These are phyloP conservation scores for Pittosporum tobira DNA, from an alignment of 129 eudicot species.

Conservation along the genomic window DNA sequence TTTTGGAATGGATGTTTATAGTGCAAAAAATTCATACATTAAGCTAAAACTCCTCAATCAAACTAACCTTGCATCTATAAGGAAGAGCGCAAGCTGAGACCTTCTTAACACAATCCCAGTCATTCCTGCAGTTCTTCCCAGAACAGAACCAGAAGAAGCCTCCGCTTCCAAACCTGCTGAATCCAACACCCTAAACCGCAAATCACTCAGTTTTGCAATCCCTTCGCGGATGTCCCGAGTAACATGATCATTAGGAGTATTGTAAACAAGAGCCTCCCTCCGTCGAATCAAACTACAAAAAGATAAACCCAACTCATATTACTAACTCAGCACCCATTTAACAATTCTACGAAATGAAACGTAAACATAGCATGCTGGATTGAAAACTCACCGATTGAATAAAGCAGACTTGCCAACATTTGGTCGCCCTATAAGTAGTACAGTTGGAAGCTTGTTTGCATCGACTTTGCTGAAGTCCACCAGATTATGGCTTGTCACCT, in stretches of 20 bases:
- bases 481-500: conserved; percentile 19
- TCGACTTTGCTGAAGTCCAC: conserved; percentile 71
- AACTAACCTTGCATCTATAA: conserved; percentile 77
- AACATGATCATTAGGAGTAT: conserved; percentile 87
- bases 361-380: not conserved
- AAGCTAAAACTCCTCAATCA: not conserved
- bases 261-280: conserved; percentile 96
- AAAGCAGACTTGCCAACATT: conserved; percentile 98
- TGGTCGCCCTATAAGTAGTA: conserved; percentile 77
- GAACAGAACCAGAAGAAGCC: conserved; percentile 95
- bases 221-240: conserved; percentile 91
- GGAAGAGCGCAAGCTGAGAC: conserved; percentile 62
- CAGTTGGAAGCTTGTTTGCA: conserved; percentile 78
- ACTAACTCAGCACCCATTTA: not conserved
- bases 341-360: not conserved
- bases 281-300: conserved; percentile 67
- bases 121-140: conserved; percentile 87
- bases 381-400: conserved; percentile 61
- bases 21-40: not conserved
- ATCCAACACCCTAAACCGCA: conserved; percentile 82
- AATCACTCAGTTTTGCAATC: conserved; percentile 77
- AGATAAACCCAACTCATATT: conserved; percentile 12
- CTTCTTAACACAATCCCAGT: conserved; percentile 63
- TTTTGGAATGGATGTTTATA: not conserved
- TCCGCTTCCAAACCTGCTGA: conserved; percentile 96